These are phyloP conservation scores for Platanus orientalis DNA, from an alignment of 164 flowering plant genomes.

Conservation along the genomic window DNA sequence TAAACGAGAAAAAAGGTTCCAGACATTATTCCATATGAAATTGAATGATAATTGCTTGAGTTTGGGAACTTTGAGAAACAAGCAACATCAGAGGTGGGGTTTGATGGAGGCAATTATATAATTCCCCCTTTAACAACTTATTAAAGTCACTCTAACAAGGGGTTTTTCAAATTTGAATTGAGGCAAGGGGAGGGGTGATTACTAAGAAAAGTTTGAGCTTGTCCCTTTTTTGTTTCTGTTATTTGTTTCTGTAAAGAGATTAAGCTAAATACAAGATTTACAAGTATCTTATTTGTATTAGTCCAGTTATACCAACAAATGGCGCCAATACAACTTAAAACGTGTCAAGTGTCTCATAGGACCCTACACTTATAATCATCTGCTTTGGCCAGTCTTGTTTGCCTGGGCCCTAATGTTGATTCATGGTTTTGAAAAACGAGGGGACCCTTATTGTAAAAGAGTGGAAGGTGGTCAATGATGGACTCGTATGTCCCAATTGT, in stretches of 20 bases:
- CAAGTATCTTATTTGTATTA: too few species aligned
- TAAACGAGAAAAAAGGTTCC: not conserved
- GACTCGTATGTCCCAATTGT: not conserved
- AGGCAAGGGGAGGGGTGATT: not conserved
- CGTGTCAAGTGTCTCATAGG: too few species aligned
- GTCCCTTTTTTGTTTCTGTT: too few species aligned
- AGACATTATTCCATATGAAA: not conserved
- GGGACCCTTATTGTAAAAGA: too few species aligned
- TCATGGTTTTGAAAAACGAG: too few species aligned
- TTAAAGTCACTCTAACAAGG: not conserved
- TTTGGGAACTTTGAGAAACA: constrained; percentile 25
- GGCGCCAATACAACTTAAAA: not conserved
- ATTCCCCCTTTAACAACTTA: not conserved
- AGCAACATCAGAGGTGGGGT: constrained; percentile 23
- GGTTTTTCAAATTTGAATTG: constrained; percentile 11
- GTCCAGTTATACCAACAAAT: too few species aligned
- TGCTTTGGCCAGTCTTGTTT: too few species aligned
- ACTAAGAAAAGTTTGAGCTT: not conserved
- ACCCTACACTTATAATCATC: too few species aligned
- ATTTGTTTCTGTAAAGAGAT: too few species aligned
- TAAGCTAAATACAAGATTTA: too few species aligned
- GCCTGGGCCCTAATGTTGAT: too few species aligned
- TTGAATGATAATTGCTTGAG: constrained; percentile 23
- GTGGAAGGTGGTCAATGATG: too few species aligned
- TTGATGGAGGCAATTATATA: not conserved